phyloP scores from a whole-genome alignment of 805 yeast genomes.

The Candida pini region DNA sequence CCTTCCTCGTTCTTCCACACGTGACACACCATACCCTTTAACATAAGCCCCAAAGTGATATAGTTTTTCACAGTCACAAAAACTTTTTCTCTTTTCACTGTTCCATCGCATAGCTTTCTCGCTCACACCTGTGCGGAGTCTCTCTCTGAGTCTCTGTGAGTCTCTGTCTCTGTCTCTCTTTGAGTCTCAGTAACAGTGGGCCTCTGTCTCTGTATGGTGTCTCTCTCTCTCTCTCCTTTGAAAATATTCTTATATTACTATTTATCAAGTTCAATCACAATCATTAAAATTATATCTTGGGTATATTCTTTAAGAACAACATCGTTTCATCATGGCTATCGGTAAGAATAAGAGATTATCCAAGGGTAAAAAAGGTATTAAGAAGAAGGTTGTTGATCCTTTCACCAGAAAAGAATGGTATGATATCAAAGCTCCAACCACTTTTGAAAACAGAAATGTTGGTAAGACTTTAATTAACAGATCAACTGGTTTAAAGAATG shows the following conservation, averaged over 20 bases:
- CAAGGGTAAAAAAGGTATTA: constrained; percentile 92
- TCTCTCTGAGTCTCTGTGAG: too few species aligned
- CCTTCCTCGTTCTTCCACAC: too few species aligned
- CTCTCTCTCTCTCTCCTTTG: not conserved
- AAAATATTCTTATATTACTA: not conserved
- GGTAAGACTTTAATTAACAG: constrained; percentile 99
- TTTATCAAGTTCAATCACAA: constrained; percentile 4
- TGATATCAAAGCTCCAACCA: constrained; percentile 97
- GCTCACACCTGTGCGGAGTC: too few species aligned
- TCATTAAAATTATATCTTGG: too few species aligned
- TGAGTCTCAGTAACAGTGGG: too few species aligned
- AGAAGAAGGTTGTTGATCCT: constrained; percentile 99
- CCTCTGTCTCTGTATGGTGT: not conserved
- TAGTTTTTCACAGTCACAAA: too few species aligned
- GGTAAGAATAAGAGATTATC: constrained; percentile 73
- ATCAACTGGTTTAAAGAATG: constrained; percentile 96
- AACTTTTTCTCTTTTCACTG: too few species aligned
- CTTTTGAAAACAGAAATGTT: constrained; percentile 96
- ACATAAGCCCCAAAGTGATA: too few species aligned
- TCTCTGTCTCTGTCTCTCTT: too few species aligned
- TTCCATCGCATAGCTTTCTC: too few species aligned
- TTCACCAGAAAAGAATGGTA: constrained; percentile 99
- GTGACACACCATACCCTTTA: too few species aligned
- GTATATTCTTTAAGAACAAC: too few species aligned
- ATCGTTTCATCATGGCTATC: constrained; percentile 45